These are phyloP conservation scores for Akanthomyces lecanii DNA, from an alignment of 2,329 filamentous ascomycete species.

Conservation along the genomic window DNA sequence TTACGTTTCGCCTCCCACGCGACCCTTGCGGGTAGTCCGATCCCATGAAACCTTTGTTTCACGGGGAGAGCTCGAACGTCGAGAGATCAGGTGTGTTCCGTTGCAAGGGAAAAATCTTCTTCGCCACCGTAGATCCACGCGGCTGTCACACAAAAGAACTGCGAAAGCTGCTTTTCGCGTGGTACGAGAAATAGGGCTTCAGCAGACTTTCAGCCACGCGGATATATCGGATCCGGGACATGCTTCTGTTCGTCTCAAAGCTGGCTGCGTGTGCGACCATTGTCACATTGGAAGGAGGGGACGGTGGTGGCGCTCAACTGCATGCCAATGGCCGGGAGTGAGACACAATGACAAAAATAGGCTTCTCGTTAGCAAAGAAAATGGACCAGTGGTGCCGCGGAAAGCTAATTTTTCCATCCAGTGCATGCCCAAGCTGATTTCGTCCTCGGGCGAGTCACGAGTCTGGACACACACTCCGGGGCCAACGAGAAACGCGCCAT, in stretches of 20 bases:
- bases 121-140: neutral
- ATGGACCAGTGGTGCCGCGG: neutral
- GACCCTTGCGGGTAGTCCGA: neutral
- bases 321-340: neutral
- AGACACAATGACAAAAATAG: neutral
- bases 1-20: neutral
- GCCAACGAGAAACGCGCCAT: constrained; percentile 2
- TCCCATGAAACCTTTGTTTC: neutral
- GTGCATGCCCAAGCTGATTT: too few relatives aligned
- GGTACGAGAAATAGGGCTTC: neutral
- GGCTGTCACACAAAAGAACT: neutral
- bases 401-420: neutral
- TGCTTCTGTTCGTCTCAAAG: neutral
- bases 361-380: too few relatives aligned
- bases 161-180: neutral
- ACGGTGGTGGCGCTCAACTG: too few relatives aligned
- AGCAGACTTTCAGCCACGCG: constrained; percentile 1
- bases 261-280: neutral
- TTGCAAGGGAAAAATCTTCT: neutral
- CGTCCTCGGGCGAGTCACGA: neutral
- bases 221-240: neutral
- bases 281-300: neutral
- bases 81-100: neutral
- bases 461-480: neutral
- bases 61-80: too few relatives aligned